Conservation (phyloP, 805 yeast species). For the Ogataea trehalophila region DNA sequence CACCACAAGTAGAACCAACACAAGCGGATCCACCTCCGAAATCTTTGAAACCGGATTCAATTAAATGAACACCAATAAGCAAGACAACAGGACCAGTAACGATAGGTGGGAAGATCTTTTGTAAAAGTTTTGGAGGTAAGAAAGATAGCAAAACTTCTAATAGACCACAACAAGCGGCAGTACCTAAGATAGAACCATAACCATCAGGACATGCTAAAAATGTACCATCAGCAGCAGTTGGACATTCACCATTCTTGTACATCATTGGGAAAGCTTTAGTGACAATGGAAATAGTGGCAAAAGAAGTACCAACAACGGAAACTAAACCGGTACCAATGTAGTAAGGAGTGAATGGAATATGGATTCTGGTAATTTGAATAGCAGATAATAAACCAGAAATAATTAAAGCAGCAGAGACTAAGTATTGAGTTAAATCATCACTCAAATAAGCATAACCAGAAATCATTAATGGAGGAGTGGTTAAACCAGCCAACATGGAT, state of each 20-base stretch:
- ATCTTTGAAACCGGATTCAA: conserved; percentile 70
- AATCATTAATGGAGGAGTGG: conserved; percentile 77
- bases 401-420: conserved; percentile 70
- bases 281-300: conserved; percentile 82
- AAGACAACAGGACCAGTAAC: conserved; percentile 94
- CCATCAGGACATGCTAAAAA: conserved; percentile 81
- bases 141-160: conserved; percentile 71
- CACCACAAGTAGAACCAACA: conserved; percentile 41
- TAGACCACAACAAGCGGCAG: conserved; percentile 74
- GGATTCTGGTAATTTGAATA: conserved; percentile 78
- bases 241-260: conserved; percentile 71
- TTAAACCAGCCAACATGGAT: conserved; percentile 90
- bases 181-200: conserved; percentile 80
- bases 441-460: conserved; percentile 57
- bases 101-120: conserved; percentile 76
- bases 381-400: conserved; percentile 65
- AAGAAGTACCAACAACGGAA: conserved; percentile 88
- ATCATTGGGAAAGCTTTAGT: conserved; percentile 71
- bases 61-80: conserved; percentile 69
- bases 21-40: conserved; percentile 86
- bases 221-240: conserved; percentile 57
- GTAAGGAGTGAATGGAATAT: conserved; percentile 66
- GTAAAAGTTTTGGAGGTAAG: conserved; percentile 66
- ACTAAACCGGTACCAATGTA: conserved; percentile 84
- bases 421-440: conserved; percentile 46